Conservation (phyloP, 371 early-diverging fungal species). For the Neoconidiobolus thromboides region DNA sequence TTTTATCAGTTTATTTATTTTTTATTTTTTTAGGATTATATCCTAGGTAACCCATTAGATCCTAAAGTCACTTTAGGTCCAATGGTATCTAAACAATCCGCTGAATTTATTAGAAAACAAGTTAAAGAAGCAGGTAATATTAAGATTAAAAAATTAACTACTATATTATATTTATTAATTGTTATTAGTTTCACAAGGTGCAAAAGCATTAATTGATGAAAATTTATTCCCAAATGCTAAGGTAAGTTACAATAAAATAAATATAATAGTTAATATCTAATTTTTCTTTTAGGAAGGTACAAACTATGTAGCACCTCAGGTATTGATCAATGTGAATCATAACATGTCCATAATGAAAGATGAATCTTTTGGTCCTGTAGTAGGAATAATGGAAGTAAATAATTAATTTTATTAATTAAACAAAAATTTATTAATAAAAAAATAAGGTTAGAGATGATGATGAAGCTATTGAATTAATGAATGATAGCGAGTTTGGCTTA, state of each 20-base stretch:
- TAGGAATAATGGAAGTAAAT: slow-evolving; percentile 46
- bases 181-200: slow-evolving; percentile 34
- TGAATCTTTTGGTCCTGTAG: slow-evolving; percentile 76
- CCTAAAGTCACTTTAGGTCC: slow-evolving; percentile 54
- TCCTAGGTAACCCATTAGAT: slow-evolving; percentile 45
- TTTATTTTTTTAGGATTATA: slow-evolving; percentile 16
- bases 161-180: background rate
- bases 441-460: slow-evolving; percentile 38
- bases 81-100: slow-evolving; percentile 47
- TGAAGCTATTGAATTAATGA: slow-evolving; percentile 59
- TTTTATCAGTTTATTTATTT: background rate
- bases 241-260: slow-evolving; percentile 12
- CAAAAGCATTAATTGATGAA: slow-evolving; percentile 36
- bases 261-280: background rate
- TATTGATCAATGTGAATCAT: slow-evolving; percentile 50
- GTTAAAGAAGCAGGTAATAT: slow-evolving; percentile 40
- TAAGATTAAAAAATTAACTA: background rate
- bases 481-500: slow-evolving; percentile 62
- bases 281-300: slow-evolving; percentile 22
- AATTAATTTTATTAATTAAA: background rate
- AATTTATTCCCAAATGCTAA: slow-evolving; percentile 36
- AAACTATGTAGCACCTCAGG: slow-evolving; percentile 55
- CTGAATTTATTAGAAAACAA: slow-evolving; percentile 45
- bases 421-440: background rate
- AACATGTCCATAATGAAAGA: slow-evolving; percentile 59